These are phyloP conservation scores for Exophiala sp. DNA, from an alignment of 2,329 filamentous ascomycete species.

Conservation along the genomic window DNA sequence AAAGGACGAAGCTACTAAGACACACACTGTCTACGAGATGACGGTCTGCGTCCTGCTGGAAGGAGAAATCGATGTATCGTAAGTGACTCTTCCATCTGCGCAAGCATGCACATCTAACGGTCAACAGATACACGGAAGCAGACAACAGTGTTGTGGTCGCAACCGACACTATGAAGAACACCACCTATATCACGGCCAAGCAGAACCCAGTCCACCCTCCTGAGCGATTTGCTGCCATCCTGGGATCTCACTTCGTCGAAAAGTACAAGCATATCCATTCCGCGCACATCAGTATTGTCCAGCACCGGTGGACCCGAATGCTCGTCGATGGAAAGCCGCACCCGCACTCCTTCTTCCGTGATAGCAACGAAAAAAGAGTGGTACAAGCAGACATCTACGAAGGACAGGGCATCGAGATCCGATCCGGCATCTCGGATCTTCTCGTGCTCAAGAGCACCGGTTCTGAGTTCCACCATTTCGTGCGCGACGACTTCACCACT, in stretches of 20 bases:
- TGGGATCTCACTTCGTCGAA: constrained; percentile 84
- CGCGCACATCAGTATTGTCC: constrained; percentile 75
- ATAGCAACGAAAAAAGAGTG: constrained; percentile 81
- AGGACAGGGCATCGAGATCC: constrained; percentile 67
- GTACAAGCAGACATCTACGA: constrained; percentile 70
- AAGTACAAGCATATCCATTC: constrained; percentile 83
- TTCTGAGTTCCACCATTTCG: constrained; percentile 91
- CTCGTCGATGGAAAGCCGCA: constrained; percentile 81
- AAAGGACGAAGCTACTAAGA: constrained; percentile 68
- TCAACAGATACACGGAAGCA: constrained; percentile 74
- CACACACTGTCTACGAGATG: constrained; percentile 89
- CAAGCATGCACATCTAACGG: background rate
- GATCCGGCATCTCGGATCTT: constrained; percentile 74
- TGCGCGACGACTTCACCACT: constrained; percentile 89
- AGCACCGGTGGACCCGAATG: constrained; percentile 91
- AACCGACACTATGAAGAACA: constrained; percentile 98
- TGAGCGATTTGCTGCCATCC: constrained; percentile 81
- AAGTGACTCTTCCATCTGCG: constrained; percentile 35
- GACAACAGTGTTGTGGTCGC: constrained; percentile 95
- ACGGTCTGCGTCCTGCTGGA: constrained; percentile 90
- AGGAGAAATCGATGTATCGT: constrained; percentile 84
- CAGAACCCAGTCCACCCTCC: constrained; percentile 88
- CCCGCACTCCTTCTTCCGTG: constrained; percentile 90
- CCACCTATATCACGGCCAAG: constrained; percentile 90
- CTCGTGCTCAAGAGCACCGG: constrained; percentile 95